Conservation (phyloP, 257 asterid species). For the Echites panduratus region DNA sequence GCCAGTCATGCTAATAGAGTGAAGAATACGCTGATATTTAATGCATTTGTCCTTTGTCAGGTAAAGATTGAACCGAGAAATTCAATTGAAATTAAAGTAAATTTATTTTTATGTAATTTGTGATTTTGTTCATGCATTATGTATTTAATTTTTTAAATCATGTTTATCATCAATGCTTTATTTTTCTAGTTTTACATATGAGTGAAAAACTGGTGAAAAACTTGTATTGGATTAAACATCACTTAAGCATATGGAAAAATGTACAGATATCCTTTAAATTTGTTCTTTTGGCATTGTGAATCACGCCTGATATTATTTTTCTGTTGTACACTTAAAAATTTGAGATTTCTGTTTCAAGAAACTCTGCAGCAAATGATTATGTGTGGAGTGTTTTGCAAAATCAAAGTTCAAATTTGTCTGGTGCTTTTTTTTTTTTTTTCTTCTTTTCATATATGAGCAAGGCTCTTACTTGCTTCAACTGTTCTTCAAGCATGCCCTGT, state of each 20-base stretch:
- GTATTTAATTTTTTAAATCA: too few species aligned
- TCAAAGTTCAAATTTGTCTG: too few species aligned
- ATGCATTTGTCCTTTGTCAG: constrained; percentile 87
- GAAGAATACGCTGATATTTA: constrained; percentile 85
- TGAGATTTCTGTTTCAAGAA: background rate
- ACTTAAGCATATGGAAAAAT: background rate
- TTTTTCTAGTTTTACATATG: too few species aligned
- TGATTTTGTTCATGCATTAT: background rate
- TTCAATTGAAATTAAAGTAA: background rate
- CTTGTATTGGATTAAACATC: too few species aligned
- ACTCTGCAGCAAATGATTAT: background rate
- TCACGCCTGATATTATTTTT: too few species aligned
- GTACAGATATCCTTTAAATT: background rate
- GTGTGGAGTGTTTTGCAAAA: too few species aligned
- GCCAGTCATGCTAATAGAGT: constrained; percentile 49
- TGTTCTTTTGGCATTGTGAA: background rate
- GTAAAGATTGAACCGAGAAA: constrained; percentile 19
- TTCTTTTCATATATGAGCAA: too few species aligned
- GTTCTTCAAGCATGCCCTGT: too few species aligned
- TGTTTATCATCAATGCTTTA: too few species aligned
- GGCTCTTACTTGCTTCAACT: too few species aligned
- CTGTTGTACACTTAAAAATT: background rate
- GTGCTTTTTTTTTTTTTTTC: too few species aligned
- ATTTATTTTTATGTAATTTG: background rate
- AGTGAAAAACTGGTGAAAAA: too few species aligned